Evolutionary conservation across 768 basidiomycete genomes (phyloP), one percentile per base, ranked within the genome.

Genomic region (Porphyrellus cyaneotinctus): DNA sequence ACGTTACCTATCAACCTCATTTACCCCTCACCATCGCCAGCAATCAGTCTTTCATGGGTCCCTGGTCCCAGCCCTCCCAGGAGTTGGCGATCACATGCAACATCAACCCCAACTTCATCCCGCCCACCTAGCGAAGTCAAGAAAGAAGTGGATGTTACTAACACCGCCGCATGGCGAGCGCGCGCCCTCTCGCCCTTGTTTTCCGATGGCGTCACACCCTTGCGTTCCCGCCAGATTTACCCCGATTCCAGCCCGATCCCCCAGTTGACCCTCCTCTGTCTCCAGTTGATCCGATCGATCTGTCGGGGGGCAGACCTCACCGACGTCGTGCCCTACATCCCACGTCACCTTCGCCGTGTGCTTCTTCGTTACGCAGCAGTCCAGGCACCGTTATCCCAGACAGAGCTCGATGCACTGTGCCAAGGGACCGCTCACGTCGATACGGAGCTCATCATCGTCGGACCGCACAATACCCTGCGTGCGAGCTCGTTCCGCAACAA

Each of bases 371-470:
- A 82, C 56, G 70, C 78, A 7, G 81, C 85, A 23, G 66, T 87
- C 13, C 75, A 82, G 49, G 64, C 70, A 1, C 88, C 88, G 2
- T 68, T 89, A 18, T 70, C 75, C 6, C 72, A 66, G 47, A 62
- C 69, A 20, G 77, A 78, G 50, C 71, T 89, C 18, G 75, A 75
- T 47, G 71, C 76, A 9, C 62, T 88, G 6, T 76, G 78, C 49
- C 74, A 73, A 31, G 70, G 74, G 0, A 68, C 79, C 6, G 75
- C 78, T 1, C 81, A 85, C 60, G 74, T 76, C 4, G 79, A 80
- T 47, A 82, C 85, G 1, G 88, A 90, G 53, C 69, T 88, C 12
- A 64, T 89, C 33, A 64, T 91, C 22, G 75, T 87, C 24, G 84
- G 84, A 14, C 83, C 82, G 0, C 63, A 71, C 22, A 77, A 76